Conservation (phyloP, 257 asterid species). For the Gentiana macrophylla region DNA sequence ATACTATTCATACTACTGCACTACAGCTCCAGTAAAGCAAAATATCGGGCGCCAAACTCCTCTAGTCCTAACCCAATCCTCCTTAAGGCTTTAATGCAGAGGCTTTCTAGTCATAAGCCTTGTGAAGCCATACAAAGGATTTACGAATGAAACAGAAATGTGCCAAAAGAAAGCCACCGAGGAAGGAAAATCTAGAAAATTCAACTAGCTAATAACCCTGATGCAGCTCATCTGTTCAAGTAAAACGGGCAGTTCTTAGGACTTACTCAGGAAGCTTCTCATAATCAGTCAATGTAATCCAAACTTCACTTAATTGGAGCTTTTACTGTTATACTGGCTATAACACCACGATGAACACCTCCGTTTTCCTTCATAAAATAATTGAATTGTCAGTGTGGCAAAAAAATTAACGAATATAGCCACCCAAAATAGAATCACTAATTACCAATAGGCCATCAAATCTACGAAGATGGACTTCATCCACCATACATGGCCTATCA, state of each 20-base stretch:
- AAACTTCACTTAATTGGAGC: constrained; percentile 79
- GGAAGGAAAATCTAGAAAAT: too few species aligned
- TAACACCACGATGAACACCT: constrained; percentile 88
- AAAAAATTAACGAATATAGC: constrained; percentile 6
- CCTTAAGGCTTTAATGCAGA: too few species aligned
- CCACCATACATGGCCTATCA: constrained; percentile 73
- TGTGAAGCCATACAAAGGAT: too few species aligned
- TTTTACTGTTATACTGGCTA: constrained; percentile 90
- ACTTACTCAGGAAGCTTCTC: constrained; percentile 90
- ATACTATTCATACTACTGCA: too few species aligned
- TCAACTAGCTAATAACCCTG: too few species aligned
- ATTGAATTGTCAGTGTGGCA: constrained; percentile 17
- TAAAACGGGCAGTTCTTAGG: background rate
- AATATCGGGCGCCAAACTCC: too few species aligned
- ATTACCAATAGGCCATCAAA: constrained; percentile 91
- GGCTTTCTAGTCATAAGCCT: too few species aligned
- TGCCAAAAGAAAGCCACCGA: too few species aligned
- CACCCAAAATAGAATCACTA: constrained; percentile 13
- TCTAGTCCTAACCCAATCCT: too few species aligned
- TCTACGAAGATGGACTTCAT: constrained; percentile 95
- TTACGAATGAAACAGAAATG: too few species aligned
- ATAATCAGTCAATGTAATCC: constrained; percentile 84
- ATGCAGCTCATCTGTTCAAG: too few species aligned
- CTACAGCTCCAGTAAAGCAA: too few species aligned
- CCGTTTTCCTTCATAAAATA: constrained; percentile 74